Conservation (phyloP, 768 basidiomycete species). For the Amanita thiersii region DNA sequence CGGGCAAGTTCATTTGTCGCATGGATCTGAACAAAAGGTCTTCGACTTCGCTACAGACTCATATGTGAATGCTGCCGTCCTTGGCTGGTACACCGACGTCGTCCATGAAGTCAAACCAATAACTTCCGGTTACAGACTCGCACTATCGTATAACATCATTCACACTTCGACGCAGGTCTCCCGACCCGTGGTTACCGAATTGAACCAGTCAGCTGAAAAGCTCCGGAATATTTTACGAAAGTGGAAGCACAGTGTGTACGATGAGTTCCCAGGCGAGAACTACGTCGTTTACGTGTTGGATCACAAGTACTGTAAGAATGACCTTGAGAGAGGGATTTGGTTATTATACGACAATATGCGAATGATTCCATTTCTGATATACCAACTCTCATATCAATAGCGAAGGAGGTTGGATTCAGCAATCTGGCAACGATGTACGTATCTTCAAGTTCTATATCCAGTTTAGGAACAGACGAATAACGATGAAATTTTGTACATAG, state of each 20-base stretch:
- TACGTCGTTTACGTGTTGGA: constrained; percentile 12
- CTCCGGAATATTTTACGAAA: constrained; percentile 18
- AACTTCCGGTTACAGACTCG: constrained; percentile 28
- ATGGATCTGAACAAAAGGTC: constrained; percentile 14
- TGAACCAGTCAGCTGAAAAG: constrained; percentile 5
- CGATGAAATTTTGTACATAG: too few species aligned
- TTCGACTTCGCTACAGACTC: constrained; percentile 20
- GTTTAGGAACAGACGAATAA: too few species aligned
- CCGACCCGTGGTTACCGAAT: constrained; percentile 12
- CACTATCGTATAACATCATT: constrained; percentile 31
- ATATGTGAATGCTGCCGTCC: constrained; percentile 17
- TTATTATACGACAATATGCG: too few species aligned
- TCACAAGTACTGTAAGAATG: constrained; percentile 13
- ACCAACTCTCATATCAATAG: too few species aligned
- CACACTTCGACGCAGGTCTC: constrained; percentile 17
- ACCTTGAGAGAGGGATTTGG: constrained; percentile 8
- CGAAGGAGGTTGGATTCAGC: too few species aligned
- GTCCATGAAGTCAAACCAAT: constrained; percentile 29
- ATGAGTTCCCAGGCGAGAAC: neutral
- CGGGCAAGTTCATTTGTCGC: constrained; percentile 24
- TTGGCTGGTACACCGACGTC: constrained; percentile 35
- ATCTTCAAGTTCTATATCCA: too few species aligned
- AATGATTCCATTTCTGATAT: too few species aligned
- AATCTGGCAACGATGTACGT: too few species aligned
- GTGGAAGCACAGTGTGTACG: constrained; percentile 16